These are phyloP conservation scores for Coccomyxa sp. DNA, from an alignment of 139 green algal species.

Conservation along the genomic window DNA sequence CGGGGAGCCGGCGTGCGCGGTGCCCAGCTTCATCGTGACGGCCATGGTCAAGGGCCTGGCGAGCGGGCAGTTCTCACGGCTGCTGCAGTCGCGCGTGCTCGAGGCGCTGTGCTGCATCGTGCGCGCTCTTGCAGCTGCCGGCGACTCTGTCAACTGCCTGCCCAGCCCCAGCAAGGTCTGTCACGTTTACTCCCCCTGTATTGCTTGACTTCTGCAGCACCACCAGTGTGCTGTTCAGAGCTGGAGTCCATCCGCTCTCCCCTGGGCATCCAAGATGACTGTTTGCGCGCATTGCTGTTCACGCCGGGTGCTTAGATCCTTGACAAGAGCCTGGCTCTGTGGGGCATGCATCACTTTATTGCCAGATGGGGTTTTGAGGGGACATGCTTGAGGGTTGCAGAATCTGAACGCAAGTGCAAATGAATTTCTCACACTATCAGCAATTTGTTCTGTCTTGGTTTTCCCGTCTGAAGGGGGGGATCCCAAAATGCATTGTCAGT, in stretches of 20 bases:
- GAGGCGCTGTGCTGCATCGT: neutral
- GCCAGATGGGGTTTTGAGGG: too few relatives aligned
- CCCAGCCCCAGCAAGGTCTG: neutral
- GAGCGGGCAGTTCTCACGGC: neutral
- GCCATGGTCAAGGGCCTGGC: conserved; percentile 11
- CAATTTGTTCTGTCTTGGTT: neutral
- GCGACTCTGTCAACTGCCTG: neutral
- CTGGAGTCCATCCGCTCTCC: too few relatives aligned
- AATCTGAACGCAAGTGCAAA: too few relatives aligned
- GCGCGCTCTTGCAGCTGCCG: neutral
- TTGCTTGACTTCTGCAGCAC: neutral
- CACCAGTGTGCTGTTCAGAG: neutral
- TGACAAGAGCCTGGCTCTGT: too few relatives aligned
- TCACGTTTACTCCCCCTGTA: neutral
- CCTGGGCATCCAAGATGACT: too few relatives aligned
- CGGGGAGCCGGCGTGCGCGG: neutral
- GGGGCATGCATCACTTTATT: too few relatives aligned
- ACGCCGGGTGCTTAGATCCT: too few relatives aligned
- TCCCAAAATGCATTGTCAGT: too few relatives aligned
- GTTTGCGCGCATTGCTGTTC: too few relatives aligned
- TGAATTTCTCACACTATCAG: neutral
- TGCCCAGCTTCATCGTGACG: conserved; percentile 17
- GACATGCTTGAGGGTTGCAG: too few relatives aligned
- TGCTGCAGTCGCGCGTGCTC: neutral
- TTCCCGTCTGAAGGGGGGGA: neutral